These are phyloP conservation scores for Lycium ferocissimum DNA, from an alignment of 257 asterid genomes.

Conservation along the genomic window DNA sequence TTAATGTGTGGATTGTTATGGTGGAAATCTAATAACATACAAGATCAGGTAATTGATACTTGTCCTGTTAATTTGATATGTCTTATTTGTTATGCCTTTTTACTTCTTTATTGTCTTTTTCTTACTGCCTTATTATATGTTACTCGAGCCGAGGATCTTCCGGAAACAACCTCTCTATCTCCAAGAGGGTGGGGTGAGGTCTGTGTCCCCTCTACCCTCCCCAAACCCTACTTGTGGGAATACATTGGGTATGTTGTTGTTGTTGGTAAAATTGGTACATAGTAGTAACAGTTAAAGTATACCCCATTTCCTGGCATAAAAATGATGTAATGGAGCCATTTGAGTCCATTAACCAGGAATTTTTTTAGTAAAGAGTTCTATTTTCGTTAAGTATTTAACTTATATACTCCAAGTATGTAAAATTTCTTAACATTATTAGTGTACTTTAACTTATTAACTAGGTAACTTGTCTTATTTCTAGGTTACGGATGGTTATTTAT, in stretches of 20 bases:
- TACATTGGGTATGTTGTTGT: neutral
- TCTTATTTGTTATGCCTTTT: too few relatives aligned
- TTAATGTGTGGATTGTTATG: conserved; percentile 68
- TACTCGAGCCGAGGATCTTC: too few relatives aligned
- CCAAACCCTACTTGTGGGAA: neutral
- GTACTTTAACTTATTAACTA: neutral
- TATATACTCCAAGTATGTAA: neutral
- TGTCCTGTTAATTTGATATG: too few relatives aligned
- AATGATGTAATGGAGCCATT: neutral
- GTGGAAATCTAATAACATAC: conserved; percentile 76
- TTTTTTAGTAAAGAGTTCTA: too few relatives aligned
- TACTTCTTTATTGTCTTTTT: too few relatives aligned
- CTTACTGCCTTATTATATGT: too few relatives aligned
- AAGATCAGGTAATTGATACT: conserved; percentile 65
- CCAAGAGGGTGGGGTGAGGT: neutral
- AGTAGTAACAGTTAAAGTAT: neutral
- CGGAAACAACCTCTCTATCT: neutral
- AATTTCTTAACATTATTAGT: too few relatives aligned
- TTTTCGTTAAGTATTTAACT: neutral
- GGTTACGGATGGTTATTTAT: neutral
- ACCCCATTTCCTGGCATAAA: neutral
- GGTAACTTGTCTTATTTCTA: neutral
- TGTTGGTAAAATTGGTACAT: neutral
- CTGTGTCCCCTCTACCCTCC: neutral
- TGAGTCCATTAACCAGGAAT: neutral